A percentile compares a stretch with the other conserved stretches of the same genome.
Conservation (phyloP, 805 yeast genomes). For the Wickerhamiella qilinensis region DNA sequence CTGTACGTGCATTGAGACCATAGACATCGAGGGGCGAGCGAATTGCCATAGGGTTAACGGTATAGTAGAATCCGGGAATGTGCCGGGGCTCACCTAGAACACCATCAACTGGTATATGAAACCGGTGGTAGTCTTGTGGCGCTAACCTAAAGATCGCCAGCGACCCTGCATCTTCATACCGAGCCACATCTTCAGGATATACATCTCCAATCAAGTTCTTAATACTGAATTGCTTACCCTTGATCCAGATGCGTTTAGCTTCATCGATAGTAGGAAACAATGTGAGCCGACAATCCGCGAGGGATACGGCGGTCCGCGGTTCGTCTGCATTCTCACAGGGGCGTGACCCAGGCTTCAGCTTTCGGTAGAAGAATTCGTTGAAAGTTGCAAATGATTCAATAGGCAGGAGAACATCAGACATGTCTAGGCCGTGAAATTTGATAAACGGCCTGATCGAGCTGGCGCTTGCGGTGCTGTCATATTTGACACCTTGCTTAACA, state of each 20-base stretch:
- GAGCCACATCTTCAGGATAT: constrained; percentile 22
- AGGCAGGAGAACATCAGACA: constrained; percentile 48
- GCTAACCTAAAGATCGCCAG: constrained; percentile 77
- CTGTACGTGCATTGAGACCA: constrained; percentile 75
- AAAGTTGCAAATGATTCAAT: constrained; percentile 44
- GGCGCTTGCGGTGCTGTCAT: constrained; percentile 53
- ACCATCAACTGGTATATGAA: constrained; percentile 80
- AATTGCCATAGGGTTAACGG: constrained; percentile 96
- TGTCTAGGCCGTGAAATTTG: constrained; percentile 64
- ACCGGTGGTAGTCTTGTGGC: constrained; percentile 93
- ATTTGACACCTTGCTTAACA: constrained; percentile 68
- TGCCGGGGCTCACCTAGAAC: constrained; percentile 43
- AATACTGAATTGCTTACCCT: constrained; percentile 62
- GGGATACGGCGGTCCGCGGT: constrained; percentile 41
- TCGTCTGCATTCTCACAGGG: constrained; percentile 43
- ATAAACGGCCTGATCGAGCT: constrained; percentile 61
- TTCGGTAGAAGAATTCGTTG: constrained; percentile 79
- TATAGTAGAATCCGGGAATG: constrained; percentile 82
- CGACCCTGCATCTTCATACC: constrained; percentile 33
- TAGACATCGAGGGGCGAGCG: constrained; percentile 77
- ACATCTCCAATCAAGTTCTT: constrained; percentile 37
- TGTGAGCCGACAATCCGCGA: constrained; percentile 80
- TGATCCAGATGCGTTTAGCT: constrained; percentile 78
- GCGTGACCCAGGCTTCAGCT: constrained; percentile 55
- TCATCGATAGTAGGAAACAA: constrained; percentile 40